Conservation (phyloP, 495 filamentous ascomycete genomes). For the Xylaria venustula region DNA sequence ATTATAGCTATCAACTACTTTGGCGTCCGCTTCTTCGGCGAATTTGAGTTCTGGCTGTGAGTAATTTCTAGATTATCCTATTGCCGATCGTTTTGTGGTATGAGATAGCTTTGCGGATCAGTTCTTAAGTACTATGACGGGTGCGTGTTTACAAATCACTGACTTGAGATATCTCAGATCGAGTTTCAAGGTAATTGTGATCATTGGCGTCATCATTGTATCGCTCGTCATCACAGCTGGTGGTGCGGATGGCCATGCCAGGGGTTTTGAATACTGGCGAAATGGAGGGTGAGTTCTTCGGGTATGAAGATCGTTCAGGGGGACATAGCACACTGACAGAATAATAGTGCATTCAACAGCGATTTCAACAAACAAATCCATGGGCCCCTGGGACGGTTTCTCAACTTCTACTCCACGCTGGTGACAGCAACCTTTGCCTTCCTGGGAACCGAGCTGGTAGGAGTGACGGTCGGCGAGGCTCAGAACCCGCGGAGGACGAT, state of each 20-base stretch:
- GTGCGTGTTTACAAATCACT: background rate
- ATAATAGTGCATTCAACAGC: conserved; percentile 57
- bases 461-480: conserved; percentile 75
- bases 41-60: conserved; percentile 81
- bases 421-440: conserved; percentile 81
- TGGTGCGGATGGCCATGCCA: conserved; percentile 70
- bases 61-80: background rate
- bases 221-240: conserved; percentile 70
- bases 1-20: conserved; percentile 65
- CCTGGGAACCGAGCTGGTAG: conserved; percentile 82
- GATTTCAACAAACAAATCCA: conserved; percentile 60
- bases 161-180: background rate
- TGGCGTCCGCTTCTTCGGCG: conserved; percentile 68
- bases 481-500: conserved; percentile 76
- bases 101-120: too few species aligned
- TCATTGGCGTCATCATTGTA: conserved; percentile 64
- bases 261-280: conserved; percentile 80
- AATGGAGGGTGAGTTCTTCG: conserved; percentile 54
- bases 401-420: conserved; percentile 75
- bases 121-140: background rate
- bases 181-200: conserved; percentile 65
- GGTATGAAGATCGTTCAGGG: background rate
- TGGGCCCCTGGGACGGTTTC: conserved; percentile 59
- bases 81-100: background rate
- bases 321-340: background rate